phyloP scores from a whole-genome alignment of 139 green algal genomes.

The Micractinium conductrix region DNA sequence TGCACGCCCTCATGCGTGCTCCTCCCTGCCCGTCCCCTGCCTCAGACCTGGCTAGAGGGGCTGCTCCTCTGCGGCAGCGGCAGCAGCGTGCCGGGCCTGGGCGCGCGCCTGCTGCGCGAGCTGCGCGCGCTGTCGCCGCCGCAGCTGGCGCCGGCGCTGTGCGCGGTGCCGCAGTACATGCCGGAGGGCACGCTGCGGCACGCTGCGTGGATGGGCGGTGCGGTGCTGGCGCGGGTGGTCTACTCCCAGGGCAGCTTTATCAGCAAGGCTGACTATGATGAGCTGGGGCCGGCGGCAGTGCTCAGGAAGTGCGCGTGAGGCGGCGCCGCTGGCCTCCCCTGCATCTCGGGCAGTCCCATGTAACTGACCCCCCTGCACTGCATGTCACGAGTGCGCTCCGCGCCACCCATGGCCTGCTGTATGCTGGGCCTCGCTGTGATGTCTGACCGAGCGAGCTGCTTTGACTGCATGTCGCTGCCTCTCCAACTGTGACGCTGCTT shows the following conservation, averaged over 20 bases:
- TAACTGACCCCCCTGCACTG: no score
- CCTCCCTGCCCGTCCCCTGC: neutral
- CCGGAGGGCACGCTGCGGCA: conserved; percentile 58
- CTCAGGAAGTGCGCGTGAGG: conserved; percentile 70
- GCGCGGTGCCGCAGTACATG: conserved; percentile 78
- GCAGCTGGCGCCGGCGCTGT: conserved; percentile 39
- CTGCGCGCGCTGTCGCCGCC: conserved; percentile 42
- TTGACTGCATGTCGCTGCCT: no score
- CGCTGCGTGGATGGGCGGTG: conserved; percentile 86
- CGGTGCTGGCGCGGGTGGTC: conserved; percentile 84
- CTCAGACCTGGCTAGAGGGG: conserved; percentile 53
- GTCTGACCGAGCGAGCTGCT: no score
- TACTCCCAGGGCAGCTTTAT: conserved; percentile 79
- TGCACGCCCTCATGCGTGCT: neutral
- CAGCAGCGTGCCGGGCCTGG: conserved; percentile 46
- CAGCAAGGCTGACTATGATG: conserved; percentile 89
- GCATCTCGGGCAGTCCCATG: no score
- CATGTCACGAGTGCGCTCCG: no score
- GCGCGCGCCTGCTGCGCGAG: conserved; percentile 53
- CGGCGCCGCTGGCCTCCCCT: no score
- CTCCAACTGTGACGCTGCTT: no score
- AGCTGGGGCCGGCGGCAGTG: conserved; percentile 73
- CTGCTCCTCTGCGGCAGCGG: conserved; percentile 70
- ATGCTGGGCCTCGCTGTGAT: no score
- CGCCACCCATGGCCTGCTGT: no score